phyloP scores from a whole-genome alignment of 495 filamentous ascomycete genomes.

The Recurvomyces mirabilis region DNA sequence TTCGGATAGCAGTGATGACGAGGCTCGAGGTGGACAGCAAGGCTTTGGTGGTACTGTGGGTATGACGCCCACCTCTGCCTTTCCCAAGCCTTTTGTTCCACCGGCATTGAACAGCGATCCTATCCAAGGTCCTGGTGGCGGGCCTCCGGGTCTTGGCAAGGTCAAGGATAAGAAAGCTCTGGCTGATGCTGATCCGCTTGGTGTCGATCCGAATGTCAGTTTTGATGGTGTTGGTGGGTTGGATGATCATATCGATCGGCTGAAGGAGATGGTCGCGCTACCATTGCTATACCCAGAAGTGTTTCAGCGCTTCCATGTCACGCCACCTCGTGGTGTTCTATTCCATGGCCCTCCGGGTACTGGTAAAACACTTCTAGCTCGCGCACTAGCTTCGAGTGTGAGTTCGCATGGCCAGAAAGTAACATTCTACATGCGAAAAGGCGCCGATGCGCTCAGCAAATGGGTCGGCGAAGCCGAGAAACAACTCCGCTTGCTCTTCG shows the following conservation, averaged over 20 bases:
- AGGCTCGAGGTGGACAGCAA: conserved; percentile 38
- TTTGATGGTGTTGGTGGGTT: conserved; percentile 89
- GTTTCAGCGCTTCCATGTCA: conserved; percentile 83
- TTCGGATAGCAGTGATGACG: conserved; percentile 95
- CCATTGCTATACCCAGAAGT: conserved; percentile 90
- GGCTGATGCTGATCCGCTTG: conserved; percentile 87
- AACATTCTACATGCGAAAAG: conserved; percentile 98
- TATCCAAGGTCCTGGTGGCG: conserved; percentile 49
- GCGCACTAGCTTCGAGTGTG: conserved; percentile 77
- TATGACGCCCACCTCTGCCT: conserved; percentile 64
- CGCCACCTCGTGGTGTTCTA: conserved; percentile 83
- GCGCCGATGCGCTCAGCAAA: conserved; percentile 91
- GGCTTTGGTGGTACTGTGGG: conserved; percentile 52
- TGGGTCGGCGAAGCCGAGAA: conserved; percentile 98
- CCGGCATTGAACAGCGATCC: conserved; percentile 57
- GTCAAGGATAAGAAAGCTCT: conserved; percentile 69
- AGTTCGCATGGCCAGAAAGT: conserved; percentile 77
- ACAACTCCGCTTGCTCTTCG: conserved; percentile 84
- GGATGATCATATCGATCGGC: conserved; percentile 81
- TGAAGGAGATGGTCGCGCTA: conserved; percentile 96
- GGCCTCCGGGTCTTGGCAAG: conserved; percentile 78
- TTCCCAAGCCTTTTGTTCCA: conserved; percentile 44
- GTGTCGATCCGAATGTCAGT: conserved; percentile 79
- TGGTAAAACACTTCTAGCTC: conserved; percentile 89
- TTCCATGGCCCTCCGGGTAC: conserved; percentile 97